Percentiles rank a stretch among this genome's conserved stretches.
These are phyloP conservation scores for Coemansia erecta DNA, from an alignment of 192 early-diverging fungal species.

Conservation along the genomic window DNA sequence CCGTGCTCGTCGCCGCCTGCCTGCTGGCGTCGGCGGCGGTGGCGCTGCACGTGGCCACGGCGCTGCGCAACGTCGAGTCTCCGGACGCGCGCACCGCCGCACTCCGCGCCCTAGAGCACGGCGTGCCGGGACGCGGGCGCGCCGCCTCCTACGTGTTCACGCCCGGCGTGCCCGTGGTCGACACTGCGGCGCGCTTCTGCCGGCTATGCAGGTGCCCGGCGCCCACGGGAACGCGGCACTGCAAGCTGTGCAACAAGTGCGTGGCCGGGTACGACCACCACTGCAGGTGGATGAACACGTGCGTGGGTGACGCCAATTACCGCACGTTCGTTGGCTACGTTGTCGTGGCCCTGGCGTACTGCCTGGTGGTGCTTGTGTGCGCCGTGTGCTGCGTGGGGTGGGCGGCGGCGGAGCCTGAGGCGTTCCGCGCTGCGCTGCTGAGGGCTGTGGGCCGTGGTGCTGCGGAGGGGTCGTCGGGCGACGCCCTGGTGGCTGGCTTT, in stretches of 20 bases:
- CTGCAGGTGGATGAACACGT: slow-evolving; percentile 49
- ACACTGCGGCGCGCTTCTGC: slow-evolving; percentile 26
- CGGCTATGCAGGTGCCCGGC: slow-evolving; percentile 23
- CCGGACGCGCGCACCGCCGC: slow-evolving; percentile 14
- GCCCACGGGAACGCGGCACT: slow-evolving; percentile 32
- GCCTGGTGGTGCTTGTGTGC: slow-evolving; percentile 24
- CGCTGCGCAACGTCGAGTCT: slow-evolving; percentile 31
- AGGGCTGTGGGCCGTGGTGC: slow-evolving; percentile 14
- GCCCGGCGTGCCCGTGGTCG: slow-evolving; percentile 41
- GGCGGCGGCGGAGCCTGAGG: slow-evolving; percentile 11
- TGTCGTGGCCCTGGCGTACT: slow-evolving; percentile 15
- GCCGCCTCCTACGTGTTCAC: slow-evolving; percentile 34
- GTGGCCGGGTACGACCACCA: slow-evolving; percentile 53
- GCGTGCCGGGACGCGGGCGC: slow-evolving; percentile 8
- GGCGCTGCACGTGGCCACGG: slow-evolving; percentile 15
- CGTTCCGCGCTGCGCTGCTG: slow-evolving; percentile 21
- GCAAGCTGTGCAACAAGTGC: slow-evolving; percentile 53
- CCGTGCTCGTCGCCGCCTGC: slow-evolving; percentile 14
- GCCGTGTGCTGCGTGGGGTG: slow-evolving; percentile 13
- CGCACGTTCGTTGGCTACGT: slow-evolving; percentile 29
- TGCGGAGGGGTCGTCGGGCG: neutral
- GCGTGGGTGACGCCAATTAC: slow-evolving; percentile 45
- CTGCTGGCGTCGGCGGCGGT: slow-evolving; percentile 15
- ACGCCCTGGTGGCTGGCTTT: slow-evolving; percentile 6
- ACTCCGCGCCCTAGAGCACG: slow-evolving; percentile 1